These are phyloP conservation scores for Suhomyces bolitotheri DNA, from an alignment of 1,139 yeast genomes.

Conservation along the genomic window DNA sequence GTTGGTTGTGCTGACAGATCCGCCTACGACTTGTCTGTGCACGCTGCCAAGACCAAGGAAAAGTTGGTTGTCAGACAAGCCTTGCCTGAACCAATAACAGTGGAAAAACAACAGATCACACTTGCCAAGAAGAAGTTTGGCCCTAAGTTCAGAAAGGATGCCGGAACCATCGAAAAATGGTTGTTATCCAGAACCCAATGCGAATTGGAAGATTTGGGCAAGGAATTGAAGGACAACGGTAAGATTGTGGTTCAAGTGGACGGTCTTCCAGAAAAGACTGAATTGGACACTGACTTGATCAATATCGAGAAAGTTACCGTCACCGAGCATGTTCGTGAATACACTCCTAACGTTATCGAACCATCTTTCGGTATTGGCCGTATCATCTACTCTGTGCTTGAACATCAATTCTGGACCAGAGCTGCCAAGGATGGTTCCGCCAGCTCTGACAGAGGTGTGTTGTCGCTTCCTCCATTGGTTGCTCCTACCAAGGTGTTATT, in stretches of 20 bases:
- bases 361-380: slow-evolving; percentile 99
- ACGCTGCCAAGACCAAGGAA: slow-evolving; percentile 91
- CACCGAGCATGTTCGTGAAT: slow-evolving; percentile 92
- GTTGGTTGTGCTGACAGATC: slow-evolving; percentile 99
- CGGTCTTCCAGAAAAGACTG: slow-evolving; percentile 61
- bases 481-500: slow-evolving; percentile 97
- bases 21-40: slow-evolving; percentile 95
- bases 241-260: slow-evolving; percentile 65
- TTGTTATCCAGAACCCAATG: slow-evolving; percentile 76
- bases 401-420: slow-evolving; percentile 94
- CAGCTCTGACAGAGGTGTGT: slow-evolving; percentile 86
- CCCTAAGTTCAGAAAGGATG: slow-evolving; percentile 95
- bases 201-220: slow-evolving; percentile 75
- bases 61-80: slow-evolving; percentile 92
- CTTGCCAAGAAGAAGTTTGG: slow-evolving; percentile 95
- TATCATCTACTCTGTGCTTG: slow-evolving; percentile 87
- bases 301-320: slow-evolving; percentile 75
- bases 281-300: slow-evolving; percentile 70
- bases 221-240: slow-evolving; percentile 63
- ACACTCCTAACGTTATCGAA: slow-evolving; percentile 95
- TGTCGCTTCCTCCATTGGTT: slow-evolving; percentile 91
- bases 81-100: slow-evolving; percentile 77
- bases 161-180: slow-evolving; percentile 86
- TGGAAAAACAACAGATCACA: slow-evolving; percentile 80
- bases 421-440: slow-evolving; percentile 63